phyloP scores from a whole-genome alignment of 2,329 filamentous ascomycete genomes.

The Cordyceps cicadae region DNA sequence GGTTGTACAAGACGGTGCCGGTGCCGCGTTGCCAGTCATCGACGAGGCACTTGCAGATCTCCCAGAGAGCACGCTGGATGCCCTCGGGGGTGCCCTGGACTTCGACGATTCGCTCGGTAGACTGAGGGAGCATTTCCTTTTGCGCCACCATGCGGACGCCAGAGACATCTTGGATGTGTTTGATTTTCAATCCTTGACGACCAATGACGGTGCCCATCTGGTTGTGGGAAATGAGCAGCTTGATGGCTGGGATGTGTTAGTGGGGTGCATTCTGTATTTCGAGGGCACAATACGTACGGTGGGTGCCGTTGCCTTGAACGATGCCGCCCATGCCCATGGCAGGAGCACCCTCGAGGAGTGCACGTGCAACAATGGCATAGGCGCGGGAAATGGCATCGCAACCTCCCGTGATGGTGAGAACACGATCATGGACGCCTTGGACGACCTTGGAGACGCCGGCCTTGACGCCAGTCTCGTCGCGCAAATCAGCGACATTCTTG shows the following conservation, averaged over 20 bases:
- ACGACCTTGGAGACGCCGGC: constrained; percentile 98
- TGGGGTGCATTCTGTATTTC: background rate
- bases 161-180: constrained; percentile 95
- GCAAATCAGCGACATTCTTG: constrained; percentile 94
- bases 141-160: constrained; percentile 98
- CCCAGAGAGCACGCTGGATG: constrained; percentile 94
- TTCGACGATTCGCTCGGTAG: constrained; percentile 95
- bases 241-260: constrained; percentile 59
- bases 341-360: constrained; percentile 85
- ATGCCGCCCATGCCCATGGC: constrained; percentile 94
- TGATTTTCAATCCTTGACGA: constrained; percentile 93
- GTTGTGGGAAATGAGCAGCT: constrained; percentile 97
- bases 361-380: constrained; percentile 86
- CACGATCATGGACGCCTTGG: constrained; percentile 91
- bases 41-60: constrained; percentile 96
- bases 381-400: constrained; percentile 84
- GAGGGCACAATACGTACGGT: constrained; percentile 55
- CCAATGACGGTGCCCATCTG: constrained; percentile 99
- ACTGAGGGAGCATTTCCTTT: constrained; percentile 99
- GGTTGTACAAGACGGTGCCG: constrained; percentile 95
- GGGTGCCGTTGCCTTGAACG: constrained; percentile 78
- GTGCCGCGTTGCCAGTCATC: constrained; percentile 97
- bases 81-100: constrained; percentile 91
- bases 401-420: constrained; percentile 87
- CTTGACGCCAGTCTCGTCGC: constrained; percentile 96